phyloP scores from a whole-genome alignment of 345 rosid genomes.

The Lepidium sativum region DNA sequence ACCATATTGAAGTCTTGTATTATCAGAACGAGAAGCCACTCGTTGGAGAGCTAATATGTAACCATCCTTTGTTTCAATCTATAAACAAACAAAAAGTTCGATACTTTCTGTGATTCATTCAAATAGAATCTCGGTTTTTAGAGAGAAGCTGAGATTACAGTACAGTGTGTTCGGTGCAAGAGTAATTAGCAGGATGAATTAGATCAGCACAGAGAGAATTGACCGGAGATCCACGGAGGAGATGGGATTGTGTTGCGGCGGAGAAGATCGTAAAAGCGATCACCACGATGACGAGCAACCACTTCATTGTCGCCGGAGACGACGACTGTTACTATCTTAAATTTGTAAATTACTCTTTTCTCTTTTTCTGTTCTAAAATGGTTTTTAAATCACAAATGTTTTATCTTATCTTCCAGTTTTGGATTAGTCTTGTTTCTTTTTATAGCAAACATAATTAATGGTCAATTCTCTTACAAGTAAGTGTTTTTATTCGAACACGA shows the following conservation, averaged over 20 bases:
- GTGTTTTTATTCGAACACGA: background rate
- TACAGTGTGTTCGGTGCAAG: conserved; percentile 78
- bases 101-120: background rate
- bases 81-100: background rate
- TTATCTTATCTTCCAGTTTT: background rate
- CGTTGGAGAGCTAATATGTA: conserved; percentile 74
- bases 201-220: conserved; percentile 54
- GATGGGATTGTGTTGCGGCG: conserved; percentile 9
- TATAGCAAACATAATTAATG: background rate
- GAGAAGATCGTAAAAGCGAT: background rate
- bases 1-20: conserved; percentile 23
- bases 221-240: conserved; percentile 25
- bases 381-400: background rate
- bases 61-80: conserved; percentile 83
- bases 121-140: background rate
- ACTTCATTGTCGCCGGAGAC: conserved; percentile 14
- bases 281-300: background rate
- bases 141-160: conserved; percentile 31
- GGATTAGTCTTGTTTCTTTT: background rate
- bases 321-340: background rate
- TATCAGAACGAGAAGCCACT: conserved; percentile 39
- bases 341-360: background rate
- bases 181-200: conserved; percentile 57
- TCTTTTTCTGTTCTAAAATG: background rate
- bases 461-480: background rate